Percentiles rank a stretch among this genome's conserved stretches.
These are phyloP conservation scores for Coffea eugenioides DNA, from an alignment of 257 asterid species.

Conservation along the genomic window DNA sequence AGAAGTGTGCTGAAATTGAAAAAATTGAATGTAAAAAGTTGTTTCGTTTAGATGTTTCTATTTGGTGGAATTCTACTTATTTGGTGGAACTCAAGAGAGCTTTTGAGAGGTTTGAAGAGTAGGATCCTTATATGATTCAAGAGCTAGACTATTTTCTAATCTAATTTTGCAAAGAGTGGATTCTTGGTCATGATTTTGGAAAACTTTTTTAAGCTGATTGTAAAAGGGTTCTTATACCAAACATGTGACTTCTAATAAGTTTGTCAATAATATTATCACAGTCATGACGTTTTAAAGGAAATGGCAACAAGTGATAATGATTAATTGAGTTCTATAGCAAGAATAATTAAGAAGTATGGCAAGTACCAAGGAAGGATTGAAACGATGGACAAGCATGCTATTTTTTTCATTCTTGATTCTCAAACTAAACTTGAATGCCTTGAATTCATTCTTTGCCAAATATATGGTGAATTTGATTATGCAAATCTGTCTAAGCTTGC, in stretches of 20 bases:
- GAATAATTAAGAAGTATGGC: not conserved
- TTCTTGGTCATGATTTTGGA: not conserved
- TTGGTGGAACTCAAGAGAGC: not conserved
- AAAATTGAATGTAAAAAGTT: not conserved
- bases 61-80: not conserved
- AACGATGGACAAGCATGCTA: not conserved
- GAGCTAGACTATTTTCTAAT: too few species aligned
- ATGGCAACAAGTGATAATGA: not conserved
- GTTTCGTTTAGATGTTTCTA: not conserved
- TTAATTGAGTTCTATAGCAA: not conserved
- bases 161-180: not conserved
- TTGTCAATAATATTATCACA: too few species aligned
- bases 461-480: not conserved
- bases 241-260: not conserved
- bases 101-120: too few species aligned
- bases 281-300: not conserved
- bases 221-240: not conserved
- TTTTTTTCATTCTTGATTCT: not conserved
- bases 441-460: not conserved
- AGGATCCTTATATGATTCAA: not conserved
- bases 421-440: not conserved
- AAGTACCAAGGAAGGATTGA: slow-evolving; percentile 4
- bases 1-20: not conserved
- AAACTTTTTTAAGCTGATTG: not conserved
- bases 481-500: not conserved